Evolutionary conservation across 495 filamentous ascomycete genomes (phyloP), one percentile per base, ranked within the genome.

Genomic region (Choiromyces venosus): DNA sequence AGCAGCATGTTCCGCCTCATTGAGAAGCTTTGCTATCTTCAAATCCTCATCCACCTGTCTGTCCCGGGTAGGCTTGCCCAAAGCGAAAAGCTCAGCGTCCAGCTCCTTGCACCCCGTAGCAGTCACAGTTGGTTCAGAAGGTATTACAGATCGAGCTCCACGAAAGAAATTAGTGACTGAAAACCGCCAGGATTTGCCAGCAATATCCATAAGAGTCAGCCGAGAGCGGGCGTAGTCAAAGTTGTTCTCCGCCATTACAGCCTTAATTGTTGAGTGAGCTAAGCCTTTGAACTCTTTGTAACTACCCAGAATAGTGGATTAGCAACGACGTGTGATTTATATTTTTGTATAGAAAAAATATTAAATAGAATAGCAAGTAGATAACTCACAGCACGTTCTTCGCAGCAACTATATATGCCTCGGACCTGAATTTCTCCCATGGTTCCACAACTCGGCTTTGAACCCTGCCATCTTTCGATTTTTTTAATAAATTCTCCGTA

Each of bases 171-270:
- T 90, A 68, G 90, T 89, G 72, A 99, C 85, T 35, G 91, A 90
- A 73, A 90, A 93, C 14, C 92, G 88, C 95, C 95, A 99, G 33
- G 92, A 94, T 80, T 89, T 92, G 36, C 88, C 86, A 37, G 90
- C 89, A 3, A 97, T 82, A n/a, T 87, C 86, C 37, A 90, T 88
- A 19, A 99, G 87, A 0, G 88, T 92, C 46, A 88, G 88, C 40
- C 93, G 86, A 4, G 92, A 89, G n/a, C 89, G 87, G 5, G 88
- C 86, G 79, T 98, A 98, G 39, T 89, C 93, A 82, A 91, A 91
- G 81, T 99, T 99, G 77, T 87, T 87, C 81, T 99, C 95, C 35
- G 94, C 94, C 66, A 99, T 86, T 2, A 99, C 93, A 10, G 90
- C 94, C 56, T 92, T 89, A 76, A 98, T 90, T 4, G 92, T 88